Evolutionary conservation across 805 yeast genomes (phyloP), one percentile per base, ranked within the genome.

Genomic region (Isabelozyma heimii): DNA sequence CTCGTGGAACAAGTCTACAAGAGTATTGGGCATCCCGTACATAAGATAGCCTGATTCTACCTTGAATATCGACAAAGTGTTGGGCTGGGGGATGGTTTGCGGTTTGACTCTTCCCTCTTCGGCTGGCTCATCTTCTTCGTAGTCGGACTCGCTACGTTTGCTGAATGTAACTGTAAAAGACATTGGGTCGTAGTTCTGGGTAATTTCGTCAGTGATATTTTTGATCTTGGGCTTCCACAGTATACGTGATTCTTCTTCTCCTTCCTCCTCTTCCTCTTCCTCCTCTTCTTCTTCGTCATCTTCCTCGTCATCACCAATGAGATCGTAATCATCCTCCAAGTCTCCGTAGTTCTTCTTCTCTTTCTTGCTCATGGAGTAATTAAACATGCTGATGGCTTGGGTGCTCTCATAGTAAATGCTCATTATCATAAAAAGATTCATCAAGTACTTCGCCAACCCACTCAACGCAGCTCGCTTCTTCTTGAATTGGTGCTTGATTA

Each of bases 11-110:
- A 81, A 54, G n/a, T 63, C 67, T n/a, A 80, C 45, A 37, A 81
- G 61, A 4, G 78, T 66, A 38, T 61, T 54, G 2, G 85, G 85
- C 4, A 80, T 56, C 0, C 84, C 85, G 52, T 65, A 75, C 61
- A 72, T 68, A 13, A 77, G 54, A 53, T 77, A 77, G 1, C 75
- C 54, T 3, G 57, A 40, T 35, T 60, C 56, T n/a, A 50, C 54
- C 13, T 61, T 62, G 3, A 61, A 33, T 2, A 43, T 28, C 5
- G 55, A 54, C 6, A 50, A 47, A 8, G 56, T 50, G 6, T 48
- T 44, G 24, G 50, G 46, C 15, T 28, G 45, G 3, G 61, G 58
- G 9, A 8, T 24, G 40, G 8, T 16, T 38, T 28, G 49, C 41
- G 17, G 5, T 37, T 26, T 41, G 15, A 8, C 33, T 37, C 27